A percentile compares a stretch with the other conserved stretches of the same genome.
Evolutionary conservation across 495 filamentous ascomycete genomes (phyloP).

Genomic region (Tuber microsphaerosporum): DNA sequence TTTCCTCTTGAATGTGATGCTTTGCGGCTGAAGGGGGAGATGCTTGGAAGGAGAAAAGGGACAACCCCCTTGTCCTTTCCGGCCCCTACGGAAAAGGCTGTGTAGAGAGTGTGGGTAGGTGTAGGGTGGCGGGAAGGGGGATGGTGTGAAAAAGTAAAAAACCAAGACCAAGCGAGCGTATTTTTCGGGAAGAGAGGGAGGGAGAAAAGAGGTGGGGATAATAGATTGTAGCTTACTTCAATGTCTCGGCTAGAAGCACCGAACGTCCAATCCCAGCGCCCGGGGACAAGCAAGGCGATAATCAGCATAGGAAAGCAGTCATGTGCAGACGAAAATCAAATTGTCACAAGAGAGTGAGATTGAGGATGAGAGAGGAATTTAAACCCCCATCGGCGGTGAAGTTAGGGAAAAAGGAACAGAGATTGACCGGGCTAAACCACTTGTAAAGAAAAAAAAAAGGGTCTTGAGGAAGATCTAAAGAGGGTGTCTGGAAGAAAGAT

Average conservation of each 20-base stretch:
- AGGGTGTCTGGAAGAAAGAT: no score
- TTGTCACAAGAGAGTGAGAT: constrained; percentile 1
- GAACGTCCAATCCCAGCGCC: constrained; percentile 25
- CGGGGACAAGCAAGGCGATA: constrained; percentile 13
- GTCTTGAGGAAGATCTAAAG: neutral
- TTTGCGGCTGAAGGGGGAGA: constrained; percentile 25
- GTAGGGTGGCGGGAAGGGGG: constrained; percentile 7
- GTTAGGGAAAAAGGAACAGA: neutral
- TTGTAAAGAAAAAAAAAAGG: neutral
- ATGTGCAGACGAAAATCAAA: constrained; percentile 30
- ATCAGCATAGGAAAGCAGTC: constrained; percentile 33
- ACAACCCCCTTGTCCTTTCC: constrained; percentile 4
- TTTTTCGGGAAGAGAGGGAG: constrained; percentile 4
- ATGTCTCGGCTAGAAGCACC: constrained; percentile 37
- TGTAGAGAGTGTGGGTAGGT: neutral
- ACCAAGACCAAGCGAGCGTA: neutral
- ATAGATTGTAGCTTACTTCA: constrained; percentile 33
- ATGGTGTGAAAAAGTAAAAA: neutral
- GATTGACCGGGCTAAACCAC: neutral
- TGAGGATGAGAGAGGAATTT: neutral
- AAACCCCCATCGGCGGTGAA: neutral
- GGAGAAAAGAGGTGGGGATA: constrained; percentile 15
- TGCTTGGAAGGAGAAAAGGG: neutral
- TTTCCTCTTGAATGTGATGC: neutral
- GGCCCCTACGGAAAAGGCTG: constrained; percentile 1